phyloP scores from a whole-genome alignment of 2,329 filamentous ascomycete genomes.

The Dryadomyces quercus-mongolicae region DNA sequence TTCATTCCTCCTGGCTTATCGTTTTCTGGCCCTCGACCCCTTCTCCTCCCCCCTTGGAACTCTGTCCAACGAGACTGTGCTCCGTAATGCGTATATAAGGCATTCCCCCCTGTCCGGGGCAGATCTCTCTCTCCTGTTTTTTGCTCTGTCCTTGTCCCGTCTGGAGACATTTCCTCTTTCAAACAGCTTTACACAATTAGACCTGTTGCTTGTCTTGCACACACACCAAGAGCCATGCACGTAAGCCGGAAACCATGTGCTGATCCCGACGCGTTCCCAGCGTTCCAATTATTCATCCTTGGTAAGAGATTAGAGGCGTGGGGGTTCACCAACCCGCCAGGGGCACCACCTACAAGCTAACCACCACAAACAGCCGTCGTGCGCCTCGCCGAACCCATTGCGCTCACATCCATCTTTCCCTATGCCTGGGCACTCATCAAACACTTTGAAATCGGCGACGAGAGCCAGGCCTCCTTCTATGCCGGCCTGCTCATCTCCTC shows the following conservation, averaged over 20 bases:
- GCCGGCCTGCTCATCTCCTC: constrained; percentile 65
- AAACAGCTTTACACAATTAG: not conserved
- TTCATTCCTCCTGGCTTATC: too few species aligned
- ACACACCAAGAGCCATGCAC: constrained; percentile 31
- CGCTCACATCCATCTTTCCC: constrained; percentile 84
- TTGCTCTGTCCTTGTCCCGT: not conserved
- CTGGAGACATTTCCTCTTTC: not conserved
- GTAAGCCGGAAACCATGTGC: constrained; percentile 36
- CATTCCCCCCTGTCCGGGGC: too few species aligned
- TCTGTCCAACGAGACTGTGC: too few species aligned
- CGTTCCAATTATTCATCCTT: constrained; percentile 70
- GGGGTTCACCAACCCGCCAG: not conserved
- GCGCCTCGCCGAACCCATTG: constrained; percentile 83
- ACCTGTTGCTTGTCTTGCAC: not conserved
- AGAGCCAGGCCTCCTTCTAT: constrained; percentile 73
- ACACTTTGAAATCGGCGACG: constrained; percentile 58
- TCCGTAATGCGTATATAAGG: too few species aligned
- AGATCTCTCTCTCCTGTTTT: too few species aligned
- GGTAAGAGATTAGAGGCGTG: constrained; percentile 39
- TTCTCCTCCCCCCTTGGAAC: too few species aligned
- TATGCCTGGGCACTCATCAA: constrained; percentile 81
- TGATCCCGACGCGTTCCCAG: constrained; percentile 65
- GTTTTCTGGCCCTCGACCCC: too few species aligned
- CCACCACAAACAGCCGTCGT: constrained; percentile 56
- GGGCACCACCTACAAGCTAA: not conserved